A percentile compares a stretch with the other conserved stretches of the same genome.
Evolutionary conservation across 192 early-diverging fungal genomes (phyloP).

Genomic region (Umbelopsis vinacea): DNA sequence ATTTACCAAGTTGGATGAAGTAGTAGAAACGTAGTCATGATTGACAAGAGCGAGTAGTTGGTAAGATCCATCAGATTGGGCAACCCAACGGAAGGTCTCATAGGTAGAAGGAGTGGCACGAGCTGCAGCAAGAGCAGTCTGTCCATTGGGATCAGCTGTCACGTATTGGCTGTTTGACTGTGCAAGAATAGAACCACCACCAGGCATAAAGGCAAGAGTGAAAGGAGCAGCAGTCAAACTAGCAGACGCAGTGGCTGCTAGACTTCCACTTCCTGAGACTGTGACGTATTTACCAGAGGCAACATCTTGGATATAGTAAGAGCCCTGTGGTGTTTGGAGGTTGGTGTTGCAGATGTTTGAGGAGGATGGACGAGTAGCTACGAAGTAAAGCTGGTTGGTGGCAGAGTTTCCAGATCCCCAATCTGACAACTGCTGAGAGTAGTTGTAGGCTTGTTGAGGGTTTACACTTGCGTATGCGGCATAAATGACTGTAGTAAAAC

Average conservation of each 20-base stretch:
- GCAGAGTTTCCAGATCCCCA: constrained; percentile 59
- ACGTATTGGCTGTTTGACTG: constrained; percentile 11
- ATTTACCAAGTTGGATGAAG: constrained; percentile 6
- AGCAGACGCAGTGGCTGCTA: background rate
- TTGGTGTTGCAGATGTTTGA: background rate
- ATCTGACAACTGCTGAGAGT: constrained; percentile 28
- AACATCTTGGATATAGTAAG: constrained; percentile 22
- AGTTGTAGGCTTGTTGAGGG: constrained; percentile 38
- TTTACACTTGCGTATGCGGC: constrained; percentile 51
- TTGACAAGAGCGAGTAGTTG: constrained; percentile 3
- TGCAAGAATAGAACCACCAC: constrained; percentile 13
- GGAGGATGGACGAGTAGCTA: constrained; percentile 38
- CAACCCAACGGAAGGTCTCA: constrained; percentile 17
- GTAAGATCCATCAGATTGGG: constrained; percentile 14
- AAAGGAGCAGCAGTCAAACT: constrained; percentile 15
- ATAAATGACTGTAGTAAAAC: constrained; percentile 36
- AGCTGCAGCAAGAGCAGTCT: constrained; percentile 1
- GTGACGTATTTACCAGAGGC: constrained; percentile 18
- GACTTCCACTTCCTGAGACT: background rate
- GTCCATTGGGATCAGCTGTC: constrained; percentile 21
- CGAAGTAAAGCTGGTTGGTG: constrained; percentile 56
- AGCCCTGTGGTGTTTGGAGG: constrained; percentile 18
- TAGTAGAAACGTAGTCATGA: background rate
- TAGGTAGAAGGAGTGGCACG: constrained; percentile 15
- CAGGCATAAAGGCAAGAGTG: constrained; percentile 21